These are phyloP conservation scores for Globomyces pollinis-pini DNA, from an alignment of 192 early-diverging fungal genomes.

Conservation along the genomic window DNA sequence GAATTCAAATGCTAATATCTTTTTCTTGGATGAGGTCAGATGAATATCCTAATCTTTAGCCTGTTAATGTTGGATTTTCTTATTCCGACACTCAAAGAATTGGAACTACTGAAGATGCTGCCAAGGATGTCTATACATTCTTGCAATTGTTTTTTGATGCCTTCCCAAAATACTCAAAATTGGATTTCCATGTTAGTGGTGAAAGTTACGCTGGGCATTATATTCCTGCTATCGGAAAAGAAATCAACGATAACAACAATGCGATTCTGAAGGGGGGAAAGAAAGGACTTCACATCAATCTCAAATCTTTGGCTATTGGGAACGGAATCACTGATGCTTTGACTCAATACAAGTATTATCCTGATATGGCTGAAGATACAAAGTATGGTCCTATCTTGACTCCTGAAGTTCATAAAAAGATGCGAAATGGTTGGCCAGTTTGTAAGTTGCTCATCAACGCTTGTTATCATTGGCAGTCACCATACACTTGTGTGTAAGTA, in stretches of 20 bases:
- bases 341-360: conserved; percentile 83
- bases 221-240: conserved; percentile 77
- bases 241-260: conserved; percentile 23
- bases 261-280: background rate
- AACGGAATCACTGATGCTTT: conserved; percentile 87
- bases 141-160: conserved; percentile 85
- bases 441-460: conserved; percentile 67
- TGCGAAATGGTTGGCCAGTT: conserved; percentile 63
- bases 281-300: conserved; percentile 14
- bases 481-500: conserved; percentile 61
- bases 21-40: conserved; percentile 34
- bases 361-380: conserved; percentile 32
- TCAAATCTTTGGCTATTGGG: conserved; percentile 65
- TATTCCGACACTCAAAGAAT: conserved; percentile 58
- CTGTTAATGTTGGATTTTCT: conserved; percentile 66
- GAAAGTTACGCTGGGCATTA: conserved; percentile 70
- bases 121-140: conserved; percentile 84
- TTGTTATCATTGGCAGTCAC: conserved; percentile 72
- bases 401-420: conserved; percentile 60
- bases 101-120: conserved; percentile 65
- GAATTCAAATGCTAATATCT: conserved; percentile 82
- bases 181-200: conserved; percentile 82
- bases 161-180: conserved; percentile 69
- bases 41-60: background rate
- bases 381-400: conserved; percentile 66